Base-by-base conservation (phyloP, 345 rosid species). In the Eucalyptus guilfoylei region DNA sequence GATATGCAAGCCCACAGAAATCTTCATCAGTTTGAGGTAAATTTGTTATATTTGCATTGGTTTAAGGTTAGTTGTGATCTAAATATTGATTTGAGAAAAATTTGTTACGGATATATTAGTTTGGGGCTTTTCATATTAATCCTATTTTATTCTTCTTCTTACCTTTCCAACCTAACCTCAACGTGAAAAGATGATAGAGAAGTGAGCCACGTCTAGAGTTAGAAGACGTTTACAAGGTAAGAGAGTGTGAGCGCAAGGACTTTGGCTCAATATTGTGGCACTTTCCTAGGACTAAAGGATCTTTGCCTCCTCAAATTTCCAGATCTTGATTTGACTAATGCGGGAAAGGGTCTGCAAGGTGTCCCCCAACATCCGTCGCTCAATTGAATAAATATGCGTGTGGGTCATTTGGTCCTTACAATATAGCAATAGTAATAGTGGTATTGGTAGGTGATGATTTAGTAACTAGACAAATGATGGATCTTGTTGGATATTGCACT, bases 61-160 rank as follows among this genome's bases (percentile, higher is more conserved):
- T 55, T 55, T 55, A 55, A 55, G 6, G 6, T 55, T 55, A 55
- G 6, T 55, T 55, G 5, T 55, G 30, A 55, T 55, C 12, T 9
- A 55, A 4, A 55, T 4, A 55, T 55, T 9, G 26, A 4, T 55
- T 55, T 23, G 12, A 2, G 6, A 55, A 21, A 26, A 23, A 55
- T 2, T 55, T 55, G 6, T 55, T 24, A 55, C 1, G 21, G 5
- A 55, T 55, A 26, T 55, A 55, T 1, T 0, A 9, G 1, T 55
- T 9, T 23, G 1, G 13, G 14, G 2, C 6, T 62, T 6, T 62
- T 62, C 16, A 30, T 12, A 28, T 60, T 60, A 5, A 26, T 62
- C 17, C 2, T 62, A 28, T 62, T 30, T 62, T 62, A 14, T 62
- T 62, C 69, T 60, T 62, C 4, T 37, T 11, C 24, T 23, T 4